phyloP scores from a whole-genome alignment of 345 rosid genomes.

The Ceriops zippeliana region DNA sequence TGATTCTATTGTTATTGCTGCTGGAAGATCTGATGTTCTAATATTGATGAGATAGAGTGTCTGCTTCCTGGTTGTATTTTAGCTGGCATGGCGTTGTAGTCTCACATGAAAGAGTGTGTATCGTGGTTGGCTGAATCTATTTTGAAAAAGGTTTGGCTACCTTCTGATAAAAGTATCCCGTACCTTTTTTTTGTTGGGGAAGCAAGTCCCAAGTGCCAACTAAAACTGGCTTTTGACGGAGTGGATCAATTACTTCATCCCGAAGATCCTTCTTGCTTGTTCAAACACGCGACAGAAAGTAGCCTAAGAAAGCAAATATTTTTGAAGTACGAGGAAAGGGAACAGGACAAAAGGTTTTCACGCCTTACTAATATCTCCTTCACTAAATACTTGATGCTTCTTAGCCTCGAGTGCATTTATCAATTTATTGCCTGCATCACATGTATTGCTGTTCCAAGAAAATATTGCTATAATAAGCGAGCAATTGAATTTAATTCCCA shows the following conservation, averaged over 20 bases:
- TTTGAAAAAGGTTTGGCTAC: background rate
- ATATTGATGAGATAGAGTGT: too few relatives aligned
- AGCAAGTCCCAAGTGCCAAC: background rate
- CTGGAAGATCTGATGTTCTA: background rate
- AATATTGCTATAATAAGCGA: too few relatives aligned
- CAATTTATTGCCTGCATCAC: too few relatives aligned
- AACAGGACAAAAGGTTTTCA: too few relatives aligned
- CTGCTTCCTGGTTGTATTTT: background rate
- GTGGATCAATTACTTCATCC: background rate
- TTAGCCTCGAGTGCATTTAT: too few relatives aligned
- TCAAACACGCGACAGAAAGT: background rate
- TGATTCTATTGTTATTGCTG: background rate
- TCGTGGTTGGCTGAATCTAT: background rate
- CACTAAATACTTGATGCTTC: too few relatives aligned
- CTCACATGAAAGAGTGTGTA: background rate
- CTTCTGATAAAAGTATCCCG: background rate
- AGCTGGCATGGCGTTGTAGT: background rate
- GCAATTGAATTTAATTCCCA: too few relatives aligned
- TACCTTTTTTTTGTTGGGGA: too few relatives aligned
- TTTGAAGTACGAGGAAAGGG: too few relatives aligned
- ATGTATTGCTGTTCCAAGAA: too few relatives aligned
- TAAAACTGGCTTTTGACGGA: background rate
- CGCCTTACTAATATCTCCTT: too few relatives aligned
- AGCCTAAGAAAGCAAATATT: background rate
- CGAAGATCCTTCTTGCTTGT: conserved; percentile 5